A percentile compares a stretch with the other conserved stretches of the same genome.
These are phyloP conservation scores for Thalassiosira ordinaria DNA, from an alignment of 352 stramenopile species.

Conservation along the genomic window DNA sequence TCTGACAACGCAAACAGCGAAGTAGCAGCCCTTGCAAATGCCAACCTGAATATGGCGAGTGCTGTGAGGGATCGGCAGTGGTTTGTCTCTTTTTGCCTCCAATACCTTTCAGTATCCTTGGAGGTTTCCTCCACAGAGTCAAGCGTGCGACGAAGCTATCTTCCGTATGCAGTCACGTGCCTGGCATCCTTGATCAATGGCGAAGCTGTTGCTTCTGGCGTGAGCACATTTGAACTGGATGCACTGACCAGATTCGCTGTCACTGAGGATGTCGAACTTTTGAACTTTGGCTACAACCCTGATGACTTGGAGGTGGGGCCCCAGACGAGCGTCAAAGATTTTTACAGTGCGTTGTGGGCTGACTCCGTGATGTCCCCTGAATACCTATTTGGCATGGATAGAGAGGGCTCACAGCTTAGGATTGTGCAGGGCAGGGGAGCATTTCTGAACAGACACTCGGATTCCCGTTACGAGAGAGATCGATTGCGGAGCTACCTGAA, in stretches of 20 bases:
- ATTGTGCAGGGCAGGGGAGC: constrained; percentile 51
- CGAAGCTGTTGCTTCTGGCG: constrained; percentile 26
- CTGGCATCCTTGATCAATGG: constrained; percentile 55
- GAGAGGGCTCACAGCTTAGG: constrained; percentile 17
- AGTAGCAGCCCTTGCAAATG: constrained; percentile 12
- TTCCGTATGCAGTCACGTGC: constrained; percentile 50
- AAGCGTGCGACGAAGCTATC: constrained; percentile 48
- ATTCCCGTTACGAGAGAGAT: constrained; percentile 53
- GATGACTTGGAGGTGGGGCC: constrained; percentile 15
- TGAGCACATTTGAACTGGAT: constrained; percentile 59
- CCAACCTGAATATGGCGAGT: constrained; percentile 17
- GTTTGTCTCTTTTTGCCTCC: constrained; percentile 60
- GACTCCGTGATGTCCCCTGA: constrained; percentile 32
- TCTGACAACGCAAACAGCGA: constrained; percentile 30
- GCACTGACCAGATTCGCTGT: constrained; percentile 45
- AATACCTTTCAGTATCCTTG: constrained; percentile 51
- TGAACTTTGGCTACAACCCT: constrained; percentile 20
- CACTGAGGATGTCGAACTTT: constrained; percentile 48
- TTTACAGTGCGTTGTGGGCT: constrained; percentile 43
- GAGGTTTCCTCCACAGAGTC: constrained; percentile 35
- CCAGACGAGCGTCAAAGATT: constrained; percentile 20
- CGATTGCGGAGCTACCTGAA: constrained; percentile 27
- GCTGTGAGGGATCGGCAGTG: constrained; percentile 51
- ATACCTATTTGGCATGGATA: constrained; percentile 16
- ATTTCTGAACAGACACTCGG: constrained; percentile 48